Base-by-base conservation (phyloP, 805 yeast genomes). In the Metschnikowia matae region DNA sequence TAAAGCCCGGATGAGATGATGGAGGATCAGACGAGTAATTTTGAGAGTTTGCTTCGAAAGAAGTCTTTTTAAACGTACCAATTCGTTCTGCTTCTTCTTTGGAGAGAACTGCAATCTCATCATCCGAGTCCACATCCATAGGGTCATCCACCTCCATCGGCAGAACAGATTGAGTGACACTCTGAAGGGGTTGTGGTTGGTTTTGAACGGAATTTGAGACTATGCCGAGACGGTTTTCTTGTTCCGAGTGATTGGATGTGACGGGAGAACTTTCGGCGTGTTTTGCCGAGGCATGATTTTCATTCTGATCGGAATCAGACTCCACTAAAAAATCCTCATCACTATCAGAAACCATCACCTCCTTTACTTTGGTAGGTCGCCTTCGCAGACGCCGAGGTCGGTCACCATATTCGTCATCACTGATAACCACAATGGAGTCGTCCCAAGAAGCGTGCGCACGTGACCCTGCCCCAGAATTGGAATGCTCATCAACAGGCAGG, bases 11-110 rank as follows among this genome's bases (percentile, higher is more conserved):
- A 14, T 26, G 37, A 7, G 48, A 23, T 2, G 48, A 8, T 2
- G 41, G 32, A 17, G 41, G n/a, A 6, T n/a, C 31, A 4, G 17
- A 23, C 5, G 13, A 4, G 32, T 14, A 10, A 10, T 15, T 13
- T 6, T 10, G 17, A 3, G 38, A 48, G n/a, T 23, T 43, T 7
- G 31, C 29, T 31, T 45, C 40, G 39, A 65, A 65, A 2, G 65
- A 54, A n/a, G 60, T 56, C 14, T 55, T 50, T 41, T 65, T 67
- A 52, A 67, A 67, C 8, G 53, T 59, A 2, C 61, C 61, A 4
- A 53, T 49, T 17, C 58, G 51, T n/a, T 61, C 61, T 10, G 70
- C 71, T 48, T 64, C 68, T 29, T 60, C 63, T 10, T 70, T 64
- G 17, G 63, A 64, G 5, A 68, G 52, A 15, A 65, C 62, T 21